A percentile compares a stretch with the other conserved stretches of the same genome.
Conservation (phyloP, 768 basidiomycete genomes). For the Holtermannia corniformis region DNA sequence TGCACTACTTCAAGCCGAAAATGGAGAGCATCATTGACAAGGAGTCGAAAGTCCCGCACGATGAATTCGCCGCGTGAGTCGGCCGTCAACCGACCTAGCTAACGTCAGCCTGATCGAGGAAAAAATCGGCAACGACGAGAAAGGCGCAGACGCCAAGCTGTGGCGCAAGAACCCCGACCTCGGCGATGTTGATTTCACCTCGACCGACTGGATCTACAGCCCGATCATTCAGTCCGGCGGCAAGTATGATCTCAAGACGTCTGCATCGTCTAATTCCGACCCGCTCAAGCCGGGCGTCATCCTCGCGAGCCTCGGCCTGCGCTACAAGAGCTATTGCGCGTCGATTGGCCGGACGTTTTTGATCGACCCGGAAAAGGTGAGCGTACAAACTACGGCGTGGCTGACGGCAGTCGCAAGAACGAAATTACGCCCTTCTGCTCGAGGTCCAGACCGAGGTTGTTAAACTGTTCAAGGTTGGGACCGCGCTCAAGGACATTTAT, state of each 20-base stretch:
- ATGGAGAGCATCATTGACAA: constrained; percentile 85
- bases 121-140: constrained; percentile 76
- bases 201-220: constrained; percentile 85
- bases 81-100: too few relatives aligned
- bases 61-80: constrained; percentile 54
- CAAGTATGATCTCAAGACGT: constrained; percentile 79
- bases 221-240: constrained; percentile 93
- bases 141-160: constrained; percentile 83
- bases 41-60: constrained; percentile 82
- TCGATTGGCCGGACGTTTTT: constrained; percentile 91
- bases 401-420: constrained; percentile 55
- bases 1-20: constrained; percentile 74
- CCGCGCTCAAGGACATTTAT: constrained; percentile 69
- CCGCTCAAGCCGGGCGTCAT: constrained; percentile 77
- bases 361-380: constrained; percentile 79
- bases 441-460: constrained; percentile 68
- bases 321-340: constrained; percentile 86
- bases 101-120: constrained; percentile 67
- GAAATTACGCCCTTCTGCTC: constrained; percentile 68
- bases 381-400: constrained; percentile 4
- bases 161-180: constrained; percentile 66
- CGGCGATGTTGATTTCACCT: constrained; percentile 76
- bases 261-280: constrained; percentile 75
- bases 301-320: constrained; percentile 73
- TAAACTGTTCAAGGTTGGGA: constrained; percentile 67